Percentiles rank a stretch among this genome's conserved stretches.
phyloP scores from a whole-genome alignment of 148 eudicot species.

The Dysphania ambrosioides region DNA sequence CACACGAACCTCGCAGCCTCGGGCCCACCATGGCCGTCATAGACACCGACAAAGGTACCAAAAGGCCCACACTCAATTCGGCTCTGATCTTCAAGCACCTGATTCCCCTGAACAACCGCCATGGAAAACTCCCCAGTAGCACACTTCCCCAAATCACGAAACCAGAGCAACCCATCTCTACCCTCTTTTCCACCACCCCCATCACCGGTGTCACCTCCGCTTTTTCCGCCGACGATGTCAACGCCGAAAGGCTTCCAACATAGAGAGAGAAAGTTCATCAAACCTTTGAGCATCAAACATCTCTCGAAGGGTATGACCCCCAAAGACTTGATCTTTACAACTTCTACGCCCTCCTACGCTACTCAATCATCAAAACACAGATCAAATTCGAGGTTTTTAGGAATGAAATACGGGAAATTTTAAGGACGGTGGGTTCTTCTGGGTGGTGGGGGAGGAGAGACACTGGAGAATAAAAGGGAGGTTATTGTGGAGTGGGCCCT shows the following conservation, averaged over 20 bases:
- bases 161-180: conserved; percentile 50
- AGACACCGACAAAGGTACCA: conserved; percentile 69
- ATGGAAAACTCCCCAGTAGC: conserved; percentile 30
- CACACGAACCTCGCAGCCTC: conserved; percentile 60
- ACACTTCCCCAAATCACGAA: conserved; percentile 6
- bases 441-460: conserved; percentile 39
- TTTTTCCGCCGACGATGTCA: conserved; percentile 27
- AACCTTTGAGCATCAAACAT: conserved; percentile 68
- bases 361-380: not conserved
- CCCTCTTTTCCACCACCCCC: conserved; percentile 12
- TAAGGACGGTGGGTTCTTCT: conserved; percentile 15
- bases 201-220: not conserved
- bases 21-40: conserved; percentile 77
- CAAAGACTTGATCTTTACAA: not conserved
- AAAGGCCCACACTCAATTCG: conserved; percentile 53
- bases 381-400: not conserved
- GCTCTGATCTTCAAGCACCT: conserved; percentile 61
- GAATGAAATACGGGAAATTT: not conserved
- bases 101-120: conserved; percentile 67
- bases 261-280: conserved; percentile 59
- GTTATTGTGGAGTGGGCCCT: not conserved
- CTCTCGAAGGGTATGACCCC: conserved; percentile 32
- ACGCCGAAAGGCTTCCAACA: conserved; percentile 67
- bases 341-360: no score
- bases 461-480: not conserved